Conservation (phyloP, 202 grass and related monocot genomes). For the Miscanthus sacchariflorus region DNA sequence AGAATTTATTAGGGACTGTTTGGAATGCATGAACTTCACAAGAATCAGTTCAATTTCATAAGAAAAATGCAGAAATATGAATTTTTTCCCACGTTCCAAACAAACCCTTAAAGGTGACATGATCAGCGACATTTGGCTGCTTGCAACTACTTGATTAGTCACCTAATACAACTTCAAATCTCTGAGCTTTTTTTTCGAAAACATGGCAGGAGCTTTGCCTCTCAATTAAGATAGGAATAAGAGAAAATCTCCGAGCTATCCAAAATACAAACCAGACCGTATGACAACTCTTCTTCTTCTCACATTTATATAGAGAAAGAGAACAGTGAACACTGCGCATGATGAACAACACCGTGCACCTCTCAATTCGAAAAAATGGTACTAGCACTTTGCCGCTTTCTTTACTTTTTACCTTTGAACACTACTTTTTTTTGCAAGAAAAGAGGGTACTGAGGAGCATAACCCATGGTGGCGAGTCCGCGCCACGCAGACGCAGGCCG, state of each 20-base stretch:
- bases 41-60: too few relatives aligned
- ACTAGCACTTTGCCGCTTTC: neutral
- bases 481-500: slow-evolving; percentile 3
- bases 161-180: neutral
- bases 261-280: neutral
- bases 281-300: neutral
- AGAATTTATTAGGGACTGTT: neutral
- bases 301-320: neutral
- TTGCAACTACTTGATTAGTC: neutral
- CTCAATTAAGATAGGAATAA: too few relatives aligned
- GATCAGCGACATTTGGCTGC: neutral
- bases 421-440: neutral
- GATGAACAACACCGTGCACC: neutral
- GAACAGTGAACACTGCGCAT: neutral
- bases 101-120: neutral
- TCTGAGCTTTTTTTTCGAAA: too few relatives aligned
- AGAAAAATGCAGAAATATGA: neutral
- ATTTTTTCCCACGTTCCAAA: too few relatives aligned
- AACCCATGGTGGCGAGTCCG: slow-evolving; percentile 23
- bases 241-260: too few relatives aligned
- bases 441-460: neutral
- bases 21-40: too few relatives aligned
- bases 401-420: neutral
- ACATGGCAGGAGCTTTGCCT: too few relatives aligned
- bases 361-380: neutral